These are phyloP conservation scores for Penicillium bovifimosum DNA, from an alignment of 495 filamentous ascomycete species.

Conservation along the genomic window DNA sequence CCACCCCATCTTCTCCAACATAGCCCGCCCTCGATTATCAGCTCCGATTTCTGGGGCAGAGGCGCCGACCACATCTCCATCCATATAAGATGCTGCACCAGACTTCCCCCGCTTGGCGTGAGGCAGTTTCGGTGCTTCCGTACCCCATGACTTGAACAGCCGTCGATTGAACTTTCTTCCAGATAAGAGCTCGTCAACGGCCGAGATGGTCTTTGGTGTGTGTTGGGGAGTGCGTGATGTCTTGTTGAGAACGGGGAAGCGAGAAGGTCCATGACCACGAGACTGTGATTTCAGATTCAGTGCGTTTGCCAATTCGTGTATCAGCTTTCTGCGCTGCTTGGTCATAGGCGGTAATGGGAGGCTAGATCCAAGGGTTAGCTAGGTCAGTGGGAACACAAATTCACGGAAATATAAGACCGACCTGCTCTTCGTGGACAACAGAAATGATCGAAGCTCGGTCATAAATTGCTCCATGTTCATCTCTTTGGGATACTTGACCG, in stretches of 20 bases:
- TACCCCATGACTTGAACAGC: constrained; percentile 26
- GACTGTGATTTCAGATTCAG: constrained; percentile 82
- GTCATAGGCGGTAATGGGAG: constrained; percentile 80
- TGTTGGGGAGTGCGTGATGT: constrained; percentile 56
- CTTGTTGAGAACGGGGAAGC: constrained; percentile 74
- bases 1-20: constrained; percentile 99
- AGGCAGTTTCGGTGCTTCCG: constrained; percentile 13
- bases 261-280: constrained; percentile 61
- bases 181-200: constrained; percentile 32
- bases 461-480: constrained; percentile 68
- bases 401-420: constrained; percentile 32
- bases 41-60: constrained; percentile 75
- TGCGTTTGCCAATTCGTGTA: constrained; percentile 68
- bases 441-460: constrained; percentile 64
- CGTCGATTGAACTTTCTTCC: constrained; percentile 31
- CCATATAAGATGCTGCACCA: constrained; percentile 55
- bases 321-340: constrained; percentile 62
- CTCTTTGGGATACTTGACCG: constrained; percentile 65
- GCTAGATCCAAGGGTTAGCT: constrained; percentile 37
- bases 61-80: constrained; percentile 88
- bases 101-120: constrained; percentile 36
- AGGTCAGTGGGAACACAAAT: background rate
- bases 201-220: constrained; percentile 39
- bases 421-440: constrained; percentile 59
- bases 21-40: constrained; percentile 77